Percentiles rank a stretch among this genome's conserved stretches.
Conservation (phyloP, 495 filamentous ascomycete genomes). For the Oidiodendron maius region DNA sequence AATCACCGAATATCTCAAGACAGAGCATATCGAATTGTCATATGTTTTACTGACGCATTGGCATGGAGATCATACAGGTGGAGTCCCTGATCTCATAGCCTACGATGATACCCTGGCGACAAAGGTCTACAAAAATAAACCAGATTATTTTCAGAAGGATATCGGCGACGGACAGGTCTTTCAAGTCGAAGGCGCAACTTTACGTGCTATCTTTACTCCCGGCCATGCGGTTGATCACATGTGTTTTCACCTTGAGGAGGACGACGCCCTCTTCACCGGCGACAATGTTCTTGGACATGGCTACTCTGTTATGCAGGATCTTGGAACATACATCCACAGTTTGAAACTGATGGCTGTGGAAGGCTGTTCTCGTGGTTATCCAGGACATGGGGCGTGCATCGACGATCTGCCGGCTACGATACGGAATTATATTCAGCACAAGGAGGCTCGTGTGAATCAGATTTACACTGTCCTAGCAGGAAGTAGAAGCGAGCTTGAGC, state of each 20-base stretch:
- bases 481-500: constrained; percentile 8
- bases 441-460: constrained; percentile 30
- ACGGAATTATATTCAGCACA: constrained; percentile 31
- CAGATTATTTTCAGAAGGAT: constrained; percentile 36
- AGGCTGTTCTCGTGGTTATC: constrained; percentile 65
- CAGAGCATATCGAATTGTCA: constrained; percentile 57
- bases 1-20: constrained; percentile 54
- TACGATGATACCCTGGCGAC: constrained; percentile 45
- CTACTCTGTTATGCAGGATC: constrained; percentile 82
- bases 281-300: constrained; percentile 92
- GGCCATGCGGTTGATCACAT: constrained; percentile 85
- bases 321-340: constrained; percentile 61
- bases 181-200: constrained; percentile 62
- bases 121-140: constrained; percentile 44
- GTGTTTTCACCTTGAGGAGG: constrained; percentile 62
- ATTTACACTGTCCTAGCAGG: constrained; percentile 25
- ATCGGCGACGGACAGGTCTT: constrained; percentile 73
- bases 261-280: constrained; percentile 82
- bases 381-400: constrained; percentile 75
- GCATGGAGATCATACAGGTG: constrained; percentile 78
- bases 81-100: constrained; percentile 57
- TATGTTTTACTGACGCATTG: constrained; percentile 75
- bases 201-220: constrained; percentile 68
- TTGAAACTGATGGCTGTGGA: constrained; percentile 60
- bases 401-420: constrained; percentile 57